Conservation (phyloP, 176 grass and related monocot species). For the barley (Hordeum vulgare) region MorexV3_pseudomolecules_assembly NC_058521.1:555515928-555516427, state of each 20-base stretch:
- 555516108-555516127: slow-evolving; percentile 97
- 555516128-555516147: slow-evolving; percentile 72
- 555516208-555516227: slow-evolving; percentile 85
- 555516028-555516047: slow-evolving; percentile 5
- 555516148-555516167: slow-evolving; percentile 56
- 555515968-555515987: neutral
- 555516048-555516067: slow-evolving; percentile 45
- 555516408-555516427: slow-evolving; percentile 24
- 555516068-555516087: slow-evolving; percentile 76
- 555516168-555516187: slow-evolving; percentile 77
- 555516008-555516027: neutral
- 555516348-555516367: slow-evolving; percentile 52
- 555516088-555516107: slow-evolving; percentile 91
- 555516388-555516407: slow-evolving; percentile 22
- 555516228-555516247: slow-evolving; percentile 87
- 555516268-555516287: slow-evolving; percentile 81
- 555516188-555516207: slow-evolving; percentile 85
- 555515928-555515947: neutral
- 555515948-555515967: neutral
- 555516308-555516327: slow-evolving; percentile 83
- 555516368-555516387: slow-evolving; percentile 34
- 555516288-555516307: slow-evolving; percentile 80
- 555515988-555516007: neutral
- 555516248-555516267: slow-evolving; percentile 92
- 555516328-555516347: slow-evolving; percentile 63